Evolutionary conservation across 257 asterid species (phyloP).

Genomic region (Nicotiana benthamiana): DNA sequence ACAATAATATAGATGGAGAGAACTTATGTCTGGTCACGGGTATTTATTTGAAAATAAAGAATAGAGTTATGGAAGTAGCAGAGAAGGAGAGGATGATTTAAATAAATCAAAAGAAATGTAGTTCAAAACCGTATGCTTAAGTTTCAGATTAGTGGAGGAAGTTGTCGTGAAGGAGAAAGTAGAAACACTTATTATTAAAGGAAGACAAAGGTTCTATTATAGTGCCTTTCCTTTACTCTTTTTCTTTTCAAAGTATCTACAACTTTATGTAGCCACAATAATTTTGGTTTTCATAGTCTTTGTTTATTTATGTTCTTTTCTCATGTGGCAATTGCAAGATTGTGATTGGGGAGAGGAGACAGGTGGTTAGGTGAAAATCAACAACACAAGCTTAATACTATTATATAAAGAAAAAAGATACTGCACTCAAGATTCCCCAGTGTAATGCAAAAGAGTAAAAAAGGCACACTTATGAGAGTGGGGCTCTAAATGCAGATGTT

Average conservation of each 20-base stretch:
- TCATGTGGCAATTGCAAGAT: not conserved
- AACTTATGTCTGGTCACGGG: not conserved
- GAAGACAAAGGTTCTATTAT: not conserved
- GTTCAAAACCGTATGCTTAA: not conserved
- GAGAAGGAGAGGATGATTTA: not conserved
- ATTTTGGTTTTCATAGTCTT: not conserved
- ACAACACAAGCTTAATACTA: not conserved
- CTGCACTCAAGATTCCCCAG: no score
- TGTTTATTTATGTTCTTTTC: not conserved
- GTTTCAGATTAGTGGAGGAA: not conserved
- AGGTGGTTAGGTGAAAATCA: not conserved
- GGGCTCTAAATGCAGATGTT: no score
- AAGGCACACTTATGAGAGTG: no score
- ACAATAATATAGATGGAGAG: not conserved
- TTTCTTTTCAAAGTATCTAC: not conserved
- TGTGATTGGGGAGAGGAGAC: not conserved
- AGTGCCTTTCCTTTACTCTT: not conserved
- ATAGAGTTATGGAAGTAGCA: not conserved
- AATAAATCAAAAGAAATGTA: not conserved
- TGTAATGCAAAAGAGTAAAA: no score
- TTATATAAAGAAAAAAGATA: no score
- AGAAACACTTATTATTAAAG: not conserved
- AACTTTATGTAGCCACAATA: not conserved
- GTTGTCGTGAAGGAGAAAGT: not conserved
- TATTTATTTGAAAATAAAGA: not conserved